Evolutionary conservation across 2,329 filamentous ascomycete species (phyloP).

Genomic region (Endocalyx cinctus): DNA sequence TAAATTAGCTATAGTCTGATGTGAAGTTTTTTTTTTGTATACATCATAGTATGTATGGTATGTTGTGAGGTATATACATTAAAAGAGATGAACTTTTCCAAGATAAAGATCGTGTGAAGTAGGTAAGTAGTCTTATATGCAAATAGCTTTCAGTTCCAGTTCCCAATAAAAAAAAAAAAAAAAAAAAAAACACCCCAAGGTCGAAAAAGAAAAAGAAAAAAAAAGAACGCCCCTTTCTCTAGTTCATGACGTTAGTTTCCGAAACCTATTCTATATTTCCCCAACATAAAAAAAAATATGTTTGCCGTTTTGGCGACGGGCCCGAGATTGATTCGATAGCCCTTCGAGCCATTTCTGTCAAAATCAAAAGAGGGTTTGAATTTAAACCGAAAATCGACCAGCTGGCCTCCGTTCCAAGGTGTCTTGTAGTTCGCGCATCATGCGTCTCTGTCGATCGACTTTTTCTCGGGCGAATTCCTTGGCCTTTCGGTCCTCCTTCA

Average conservation of each 20-base stretch:
- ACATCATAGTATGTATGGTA: not conserved
- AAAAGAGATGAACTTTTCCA: too few relatives aligned
- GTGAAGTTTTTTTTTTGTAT: constrained; percentile 6
- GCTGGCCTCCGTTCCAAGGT: too few relatives aligned
- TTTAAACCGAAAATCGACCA: too few relatives aligned
- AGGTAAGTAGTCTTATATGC: constrained; percentile 8
- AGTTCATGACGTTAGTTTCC: not conserved
- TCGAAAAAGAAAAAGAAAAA: not conserved
- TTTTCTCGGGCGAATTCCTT: constrained; percentile 69
- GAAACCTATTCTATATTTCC: too few relatives aligned
- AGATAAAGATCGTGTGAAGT: constrained; percentile 19
- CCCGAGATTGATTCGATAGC: too few relatives aligned
- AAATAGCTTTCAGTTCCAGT: constrained; percentile 7
- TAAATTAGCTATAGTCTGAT: too few relatives aligned
- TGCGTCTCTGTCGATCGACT: constrained; percentile 76
- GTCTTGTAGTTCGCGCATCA: constrained; percentile 89
- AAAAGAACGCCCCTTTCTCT: not conserved
- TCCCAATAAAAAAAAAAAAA: too few relatives aligned
- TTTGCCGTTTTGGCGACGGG: too few relatives aligned
- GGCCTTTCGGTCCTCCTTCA: constrained; percentile 78
- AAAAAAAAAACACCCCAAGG: constrained; percentile 5
- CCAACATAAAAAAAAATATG: too few relatives aligned
- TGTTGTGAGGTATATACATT: constrained; percentile 14
- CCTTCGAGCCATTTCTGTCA: too few relatives aligned
- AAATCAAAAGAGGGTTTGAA: too few relatives aligned